A percentile compares a stretch with the other conserved stretches of the same genome.
phyloP scores from a whole-genome alignment of 805 yeast species.

The Blastobotrys terrestris region DNA sequence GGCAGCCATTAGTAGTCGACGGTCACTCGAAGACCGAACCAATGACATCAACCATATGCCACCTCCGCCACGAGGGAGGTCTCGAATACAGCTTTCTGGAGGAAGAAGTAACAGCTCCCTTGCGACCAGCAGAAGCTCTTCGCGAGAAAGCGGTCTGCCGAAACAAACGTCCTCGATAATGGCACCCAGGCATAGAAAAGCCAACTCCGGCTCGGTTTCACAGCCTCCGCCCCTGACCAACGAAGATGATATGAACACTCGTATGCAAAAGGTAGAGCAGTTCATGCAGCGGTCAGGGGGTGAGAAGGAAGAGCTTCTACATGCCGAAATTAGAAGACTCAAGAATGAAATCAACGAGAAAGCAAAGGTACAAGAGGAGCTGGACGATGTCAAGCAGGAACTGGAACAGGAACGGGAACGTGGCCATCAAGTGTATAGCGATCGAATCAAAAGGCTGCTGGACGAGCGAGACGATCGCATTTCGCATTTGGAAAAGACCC shows the following conservation, averaged over 20 bases:
- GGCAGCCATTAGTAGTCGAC: neutral
- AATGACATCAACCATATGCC: neutral
- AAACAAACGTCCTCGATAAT: neutral
- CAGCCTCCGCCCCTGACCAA: neutral
- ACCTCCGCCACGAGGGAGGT: neutral
- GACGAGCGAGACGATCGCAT: neutral
- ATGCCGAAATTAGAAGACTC: slow-evolving; percentile 14
- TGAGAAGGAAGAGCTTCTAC: slow-evolving; percentile 1
- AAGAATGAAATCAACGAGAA: slow-evolving; percentile 36
- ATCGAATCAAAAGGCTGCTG: neutral
- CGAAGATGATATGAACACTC: neutral
- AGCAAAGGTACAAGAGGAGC: slow-evolving; percentile 29
- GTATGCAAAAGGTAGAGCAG: neutral
- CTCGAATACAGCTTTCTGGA: neutral
- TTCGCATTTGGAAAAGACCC: slow-evolving; percentile 4
- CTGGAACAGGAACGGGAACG: neutral
- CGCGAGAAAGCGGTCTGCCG: neutral
- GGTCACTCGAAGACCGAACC: neutral
- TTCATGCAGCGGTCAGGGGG: neutral
- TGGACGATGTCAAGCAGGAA: slow-evolving; percentile 20
- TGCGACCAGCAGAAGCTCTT: neutral
- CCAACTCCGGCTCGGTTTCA: neutral
- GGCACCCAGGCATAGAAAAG: neutral
- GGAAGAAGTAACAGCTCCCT: neutral
- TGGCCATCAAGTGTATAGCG: neutral